Percentiles rank a stretch among this genome's conserved stretches.
Conservation (phyloP, 495 filamentous ascomycete genomes). For the Daldinia decipiens region DNA sequence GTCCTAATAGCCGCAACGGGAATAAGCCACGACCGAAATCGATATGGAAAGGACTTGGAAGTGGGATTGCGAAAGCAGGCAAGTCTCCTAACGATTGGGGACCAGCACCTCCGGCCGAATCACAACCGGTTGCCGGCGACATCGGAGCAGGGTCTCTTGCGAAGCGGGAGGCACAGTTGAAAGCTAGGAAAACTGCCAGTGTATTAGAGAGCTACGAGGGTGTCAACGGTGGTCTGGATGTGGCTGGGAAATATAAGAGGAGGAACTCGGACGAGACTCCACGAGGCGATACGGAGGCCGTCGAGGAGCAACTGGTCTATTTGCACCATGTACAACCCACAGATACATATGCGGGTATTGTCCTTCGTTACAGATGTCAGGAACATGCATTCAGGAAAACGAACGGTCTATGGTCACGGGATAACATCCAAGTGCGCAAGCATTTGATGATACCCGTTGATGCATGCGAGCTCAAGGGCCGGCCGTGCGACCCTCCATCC, state of each 20-base stretch:
- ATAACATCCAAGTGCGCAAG: constrained; percentile 84
- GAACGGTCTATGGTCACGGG: constrained; percentile 94
- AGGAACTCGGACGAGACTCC: constrained; percentile 63
- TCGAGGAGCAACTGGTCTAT: constrained; percentile 82
- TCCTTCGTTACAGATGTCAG: constrained; percentile 87
- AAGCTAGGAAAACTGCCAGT: constrained; percentile 58
- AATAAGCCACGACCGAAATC: constrained; percentile 44
- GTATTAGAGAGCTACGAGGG: constrained; percentile 64
- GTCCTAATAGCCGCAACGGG: constrained; percentile 47
- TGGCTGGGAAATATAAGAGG: constrained; percentile 61
- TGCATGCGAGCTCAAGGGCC: constrained; percentile 85
- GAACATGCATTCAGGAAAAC: constrained; percentile 82
- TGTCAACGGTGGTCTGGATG: constrained; percentile 59
- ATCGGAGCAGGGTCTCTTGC: constrained; percentile 61
- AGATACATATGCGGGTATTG: constrained; percentile 90
- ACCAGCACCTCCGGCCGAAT: constrained; percentile 50
- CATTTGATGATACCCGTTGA: constrained; percentile 88
- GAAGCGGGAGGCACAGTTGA: constrained; percentile 59
- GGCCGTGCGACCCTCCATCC: constrained; percentile 60
- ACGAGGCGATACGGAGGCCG: constrained; percentile 49
- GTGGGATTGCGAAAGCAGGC: constrained; percentile 26
- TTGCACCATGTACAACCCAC: constrained; percentile 83
- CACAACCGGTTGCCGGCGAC: constrained; percentile 52
- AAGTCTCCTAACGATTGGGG: constrained; percentile 52
- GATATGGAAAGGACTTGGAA: constrained; percentile 48